Evolutionary conservation across 169 alveolate genomes (phyloP).

Genomic region (Eimeria praecox): DNA sequence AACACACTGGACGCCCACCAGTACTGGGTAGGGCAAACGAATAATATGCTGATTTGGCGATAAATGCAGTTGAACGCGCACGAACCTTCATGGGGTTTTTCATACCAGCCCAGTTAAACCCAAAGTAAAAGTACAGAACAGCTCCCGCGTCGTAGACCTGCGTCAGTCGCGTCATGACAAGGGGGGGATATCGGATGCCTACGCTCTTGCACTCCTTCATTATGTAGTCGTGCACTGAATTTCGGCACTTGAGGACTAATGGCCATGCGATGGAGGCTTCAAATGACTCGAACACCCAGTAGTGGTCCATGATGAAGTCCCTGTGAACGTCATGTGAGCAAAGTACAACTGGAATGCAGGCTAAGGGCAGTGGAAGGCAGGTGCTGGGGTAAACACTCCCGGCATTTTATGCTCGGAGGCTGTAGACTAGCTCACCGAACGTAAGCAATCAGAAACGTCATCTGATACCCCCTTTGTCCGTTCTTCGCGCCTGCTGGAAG

Average conservation of each 20-base stretch:
- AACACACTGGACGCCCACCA: neutral
- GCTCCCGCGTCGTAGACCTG: slow-evolving; percentile 92
- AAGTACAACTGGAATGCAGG: neutral
- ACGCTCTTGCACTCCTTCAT: slow-evolving; percentile 84
- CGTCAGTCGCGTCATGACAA: slow-evolving; percentile 89
- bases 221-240: slow-evolving; percentile 82
- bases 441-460: slow-evolving; percentile 54
- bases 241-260: slow-evolving; percentile 83
- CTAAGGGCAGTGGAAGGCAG: neutral
- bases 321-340: neutral
- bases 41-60: neutral
- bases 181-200: slow-evolving; percentile 87
- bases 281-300: slow-evolving; percentile 80
- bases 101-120: slow-evolving; percentile 85
- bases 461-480: slow-evolving; percentile 73
- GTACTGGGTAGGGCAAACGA: neutral
- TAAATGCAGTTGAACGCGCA: neutral
- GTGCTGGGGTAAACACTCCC: neutral
- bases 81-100: slow-evolving; percentile 86
- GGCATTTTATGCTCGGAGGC: neutral
- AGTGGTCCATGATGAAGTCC: slow-evolving; percentile 80
- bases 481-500: slow-evolving; percentile 69
- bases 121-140: slow-evolving; percentile 91
- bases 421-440: slow-evolving; percentile 14
- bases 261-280: slow-evolving; percentile 92